These are phyloP conservation scores for Penicillium sp. DNA, from an alignment of 2,329 filamentous ascomycete species.

Conservation along the genomic window DNA sequence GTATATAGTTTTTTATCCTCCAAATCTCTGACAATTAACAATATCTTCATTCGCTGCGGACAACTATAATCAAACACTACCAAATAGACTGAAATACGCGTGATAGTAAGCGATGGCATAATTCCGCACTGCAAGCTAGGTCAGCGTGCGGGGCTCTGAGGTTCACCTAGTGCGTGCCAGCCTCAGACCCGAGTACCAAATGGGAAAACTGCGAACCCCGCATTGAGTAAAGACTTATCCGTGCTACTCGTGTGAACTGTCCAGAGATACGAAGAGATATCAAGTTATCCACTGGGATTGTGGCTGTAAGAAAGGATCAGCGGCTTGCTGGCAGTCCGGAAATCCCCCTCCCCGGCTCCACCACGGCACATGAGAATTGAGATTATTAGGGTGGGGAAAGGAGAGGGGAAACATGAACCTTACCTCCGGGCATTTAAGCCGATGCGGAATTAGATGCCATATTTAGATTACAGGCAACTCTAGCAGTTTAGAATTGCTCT, in stretches of 20 bases:
- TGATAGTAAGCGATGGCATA: background rate
- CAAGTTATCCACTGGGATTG: background rate
- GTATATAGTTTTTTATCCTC: no score
- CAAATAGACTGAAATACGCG: no score
- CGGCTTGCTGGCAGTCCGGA: slow-evolving; percentile 1
- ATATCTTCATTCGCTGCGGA: no score
- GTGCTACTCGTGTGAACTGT: background rate
- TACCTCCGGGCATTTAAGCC: background rate
- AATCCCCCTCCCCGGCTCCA: slow-evolving; percentile 13
- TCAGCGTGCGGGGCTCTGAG: background rate
- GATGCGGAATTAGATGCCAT: background rate
- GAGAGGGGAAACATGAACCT: background rate
- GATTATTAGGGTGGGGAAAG: slow-evolving; percentile 3
- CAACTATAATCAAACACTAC: no score
- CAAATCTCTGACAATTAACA: no score
- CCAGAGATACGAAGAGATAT: background rate
- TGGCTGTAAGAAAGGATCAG: background rate
- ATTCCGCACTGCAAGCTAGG: background rate
- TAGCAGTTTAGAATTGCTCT: background rate
- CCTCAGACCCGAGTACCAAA: background rate
- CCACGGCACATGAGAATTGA: background rate
- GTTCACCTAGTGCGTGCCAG: background rate
- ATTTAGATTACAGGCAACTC: background rate
- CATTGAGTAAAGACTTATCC: background rate
- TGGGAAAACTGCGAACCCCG: background rate